Evolutionary conservation across 139 green algal genomes (phyloP), one percentile per base, ranked within the genome.

Genomic region (Astrephomene gubernaculifera): DNA sequence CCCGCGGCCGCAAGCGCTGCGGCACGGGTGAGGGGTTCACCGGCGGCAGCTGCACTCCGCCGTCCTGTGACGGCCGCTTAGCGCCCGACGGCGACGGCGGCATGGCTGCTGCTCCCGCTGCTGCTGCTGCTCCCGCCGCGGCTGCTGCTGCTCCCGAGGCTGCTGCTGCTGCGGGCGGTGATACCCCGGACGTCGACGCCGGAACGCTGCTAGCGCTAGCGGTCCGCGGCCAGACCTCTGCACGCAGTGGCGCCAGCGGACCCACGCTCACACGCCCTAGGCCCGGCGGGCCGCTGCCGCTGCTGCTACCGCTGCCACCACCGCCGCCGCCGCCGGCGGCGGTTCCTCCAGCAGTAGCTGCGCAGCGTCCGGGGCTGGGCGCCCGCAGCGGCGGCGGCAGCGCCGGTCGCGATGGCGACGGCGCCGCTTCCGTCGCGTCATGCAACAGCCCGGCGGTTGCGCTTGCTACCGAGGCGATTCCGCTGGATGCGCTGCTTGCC

Each of bases 171-270:
- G 68, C 36, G 17, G 53, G 68, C 27, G 68, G 38, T 19, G 68
- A 75, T 39, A 39, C 38, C 38, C 38, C 68, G 24, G 68, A 75
- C 35, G 53, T 22, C 29, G 70, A 78, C 12, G 27, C 44, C 25
- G 9, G 31, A 1, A 61, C 10, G 43, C 70, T 44, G 2, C 70
- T 44, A 1, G 44, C 44, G 44, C 70, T 61, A 29, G 70, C 39
- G 31, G 43, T 24, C 2, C 43, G 2, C 2, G 43, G 70, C 68
- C 68, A 75, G 27, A 35, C 65, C 12, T 54, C 68, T 27, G 38
- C 21, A 24, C 68, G 70, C n/a, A 78, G 44, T 14, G 70, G 70
- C n/a, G 70, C 70, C 44, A 78, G 70, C 29, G 39, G 43, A 41
- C 8, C 27, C 39, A 39, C 22, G 68, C 6, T 33, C 21, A 19